Evolutionary conservation across 495 filamentous ascomycete genomes (phyloP), one percentile per base, ranked within the genome.

Genomic region (Hypoxylon crocopeplum): DNA sequence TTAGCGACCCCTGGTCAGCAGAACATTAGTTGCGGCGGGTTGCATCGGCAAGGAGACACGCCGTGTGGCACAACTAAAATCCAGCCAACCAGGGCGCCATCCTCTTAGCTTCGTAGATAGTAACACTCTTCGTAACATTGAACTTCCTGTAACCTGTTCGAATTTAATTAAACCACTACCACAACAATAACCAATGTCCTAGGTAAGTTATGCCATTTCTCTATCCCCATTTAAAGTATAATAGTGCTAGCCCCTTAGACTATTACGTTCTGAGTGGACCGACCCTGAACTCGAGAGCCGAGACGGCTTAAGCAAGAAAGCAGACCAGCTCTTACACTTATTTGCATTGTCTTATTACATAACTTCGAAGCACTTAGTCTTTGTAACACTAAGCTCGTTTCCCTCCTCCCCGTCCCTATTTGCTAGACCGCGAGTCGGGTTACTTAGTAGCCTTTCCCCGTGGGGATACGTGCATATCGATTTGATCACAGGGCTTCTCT

Each of bases 321-420:
- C 52, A 46, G 52, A 52, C 24, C 59, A 46, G 47, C 25, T 41
- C 27, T 38, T 13, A 48, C 13, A 44, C 27, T 15, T 30, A 22
- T 37, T 32, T 47, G 5, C 22, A 62, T 42, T 52, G 51, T 51
- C 27, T 54, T 62, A 62, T 62, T 62, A 62, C 59, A 51, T 62
- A 56, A 62, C 24, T 20, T 22, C 15, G 8, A 33, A 24, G 6
- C 11, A 49, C 48, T 51, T 50, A 30, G 25, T 33, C 46, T 29
- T 51, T 47, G 38, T 34, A 56, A 44, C 48, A 50, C 32, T 50
- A 50, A 38, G 12, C 37, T 24, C 46, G 34, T 10, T n/a, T 8
- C 2, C 8, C 11, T 27, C 37, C 51, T 22, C 46, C 24, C 45
- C 41, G 30, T 36, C 19, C 36, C 40, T 24, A 52, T 25, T 22